Conservation (phyloP, 768 basidiomycete genomes). For the Amyloporia xantha region DNA sequence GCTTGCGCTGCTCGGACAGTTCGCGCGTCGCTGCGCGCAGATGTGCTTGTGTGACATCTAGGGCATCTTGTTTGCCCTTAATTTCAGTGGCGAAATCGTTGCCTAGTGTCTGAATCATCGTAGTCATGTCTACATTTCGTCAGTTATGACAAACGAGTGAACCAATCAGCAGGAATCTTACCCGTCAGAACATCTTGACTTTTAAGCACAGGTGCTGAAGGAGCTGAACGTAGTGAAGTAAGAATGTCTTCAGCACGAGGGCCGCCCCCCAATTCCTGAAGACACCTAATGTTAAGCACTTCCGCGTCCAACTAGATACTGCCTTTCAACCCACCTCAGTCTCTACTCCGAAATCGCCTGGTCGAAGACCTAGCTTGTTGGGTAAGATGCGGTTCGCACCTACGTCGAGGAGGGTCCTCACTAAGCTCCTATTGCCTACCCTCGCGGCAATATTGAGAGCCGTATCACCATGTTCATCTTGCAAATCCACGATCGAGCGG, state of each 20-base stretch:
- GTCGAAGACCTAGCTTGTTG: constrained; percentile 90
- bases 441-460: constrained; percentile 92
- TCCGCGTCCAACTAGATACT: background rate
- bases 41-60: constrained; percentile 84
- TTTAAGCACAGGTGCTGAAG: constrained; percentile 75
- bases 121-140: constrained; percentile 77
- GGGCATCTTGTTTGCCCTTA: constrained; percentile 75
- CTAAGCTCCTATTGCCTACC: constrained; percentile 84
- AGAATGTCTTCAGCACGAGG: constrained; percentile 77
- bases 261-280: constrained; percentile 67
- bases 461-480: constrained; percentile 94
- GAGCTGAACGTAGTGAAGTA: constrained; percentile 63
- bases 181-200: constrained; percentile 83
- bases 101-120: constrained; percentile 75
- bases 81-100: constrained; percentile 80
- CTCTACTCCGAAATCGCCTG: constrained; percentile 94
- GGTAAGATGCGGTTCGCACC: constrained; percentile 84
- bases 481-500: constrained; percentile 76
- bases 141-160: background rate
- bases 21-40: constrained; percentile 86
- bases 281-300: background rate
- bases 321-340: constrained; percentile 55
- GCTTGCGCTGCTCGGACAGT: constrained; percentile 84
- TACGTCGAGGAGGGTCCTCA: constrained; percentile 81
- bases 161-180: constrained; percentile 22